A percentile compares a stretch with the other conserved stretches of the same genome.
These are phyloP conservation scores for Dothistroma septosporum DNA, from an alignment of 2,329 filamentous ascomycete genomes.

Conservation along the genomic window DNA sequence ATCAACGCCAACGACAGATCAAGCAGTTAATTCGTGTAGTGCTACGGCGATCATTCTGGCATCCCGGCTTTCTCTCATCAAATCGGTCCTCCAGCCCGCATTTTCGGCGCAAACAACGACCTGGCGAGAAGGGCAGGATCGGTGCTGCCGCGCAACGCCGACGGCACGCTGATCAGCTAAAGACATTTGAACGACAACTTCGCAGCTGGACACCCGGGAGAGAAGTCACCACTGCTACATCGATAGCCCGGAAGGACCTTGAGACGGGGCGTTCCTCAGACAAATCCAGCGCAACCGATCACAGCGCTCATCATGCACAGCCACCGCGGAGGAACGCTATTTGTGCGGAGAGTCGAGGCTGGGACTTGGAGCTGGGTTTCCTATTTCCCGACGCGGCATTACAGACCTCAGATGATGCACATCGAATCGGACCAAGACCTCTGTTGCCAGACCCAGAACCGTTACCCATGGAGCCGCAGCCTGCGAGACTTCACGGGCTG, in stretches of 20 bases:
- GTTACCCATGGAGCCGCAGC: neutral
- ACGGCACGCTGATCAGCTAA: neutral
- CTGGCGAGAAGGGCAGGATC: neutral
- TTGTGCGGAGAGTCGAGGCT: neutral
- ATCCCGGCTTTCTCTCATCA: neutral
- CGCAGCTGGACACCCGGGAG: neutral
- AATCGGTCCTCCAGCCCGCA: neutral
- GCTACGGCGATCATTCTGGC: constrained; percentile 9
- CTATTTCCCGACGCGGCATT: neutral
- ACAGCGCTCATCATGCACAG: neutral
- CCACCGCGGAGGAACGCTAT: neutral
- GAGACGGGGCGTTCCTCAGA: neutral
- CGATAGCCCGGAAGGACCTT: neutral
- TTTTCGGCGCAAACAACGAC: neutral
- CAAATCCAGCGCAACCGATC: neutral
- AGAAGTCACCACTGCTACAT: neutral
- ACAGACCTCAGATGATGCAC: neutral
- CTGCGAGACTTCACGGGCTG: neutral
- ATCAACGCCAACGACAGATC: neutral
- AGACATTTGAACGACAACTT: neutral
- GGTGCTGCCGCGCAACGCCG: neutral
- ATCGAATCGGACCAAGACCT: neutral
- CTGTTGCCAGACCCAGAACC: neutral
- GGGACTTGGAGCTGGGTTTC: constrained; percentile 4
- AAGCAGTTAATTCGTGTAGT: constrained; percentile 2